Conservation (phyloP, 2,329 filamentous ascomycete species). For the Phaeosphaeriaceae sp. region DNA sequence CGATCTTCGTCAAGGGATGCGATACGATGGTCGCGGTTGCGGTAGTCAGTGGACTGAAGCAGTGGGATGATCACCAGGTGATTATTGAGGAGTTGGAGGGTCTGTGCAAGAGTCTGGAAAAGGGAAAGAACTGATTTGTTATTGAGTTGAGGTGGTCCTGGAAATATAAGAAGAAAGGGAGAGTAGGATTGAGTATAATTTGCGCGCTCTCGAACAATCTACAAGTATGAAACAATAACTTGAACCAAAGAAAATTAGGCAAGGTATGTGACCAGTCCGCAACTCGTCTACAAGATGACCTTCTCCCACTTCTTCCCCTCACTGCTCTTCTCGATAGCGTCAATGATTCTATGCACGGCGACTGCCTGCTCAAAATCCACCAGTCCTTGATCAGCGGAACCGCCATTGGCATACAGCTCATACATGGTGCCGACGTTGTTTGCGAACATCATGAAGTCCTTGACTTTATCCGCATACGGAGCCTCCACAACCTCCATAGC, state of each 20-base stretch:
- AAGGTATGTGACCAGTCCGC: background rate
- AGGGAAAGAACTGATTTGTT: background rate
- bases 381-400: constrained; percentile 10
- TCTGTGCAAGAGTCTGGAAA: constrained; percentile 18
- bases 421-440: constrained; percentile 63
- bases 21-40: constrained; percentile 77
- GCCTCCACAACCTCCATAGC: constrained; percentile 54
- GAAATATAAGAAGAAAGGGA: background rate
- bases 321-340: constrained; percentile 6
- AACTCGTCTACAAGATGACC: background rate
- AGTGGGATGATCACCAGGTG: constrained; percentile 79
- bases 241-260: background rate
- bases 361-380: constrained; percentile 10
- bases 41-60: constrained; percentile 78
- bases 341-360: constrained; percentile 5
- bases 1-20: constrained; percentile 72
- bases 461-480: constrained; percentile 55
- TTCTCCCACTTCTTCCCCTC: constrained; percentile 1
- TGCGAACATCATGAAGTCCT: constrained; percentile 48
- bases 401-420: constrained; percentile 58
- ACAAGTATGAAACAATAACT: no score
- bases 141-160: background rate
- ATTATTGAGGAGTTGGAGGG: constrained; percentile 63
- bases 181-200: no score
- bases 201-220: no score